phyloP scores from a whole-genome alignment of 2,329 filamentous ascomycete species.

The Dryadomyces quercus-mongolicae region DNA sequence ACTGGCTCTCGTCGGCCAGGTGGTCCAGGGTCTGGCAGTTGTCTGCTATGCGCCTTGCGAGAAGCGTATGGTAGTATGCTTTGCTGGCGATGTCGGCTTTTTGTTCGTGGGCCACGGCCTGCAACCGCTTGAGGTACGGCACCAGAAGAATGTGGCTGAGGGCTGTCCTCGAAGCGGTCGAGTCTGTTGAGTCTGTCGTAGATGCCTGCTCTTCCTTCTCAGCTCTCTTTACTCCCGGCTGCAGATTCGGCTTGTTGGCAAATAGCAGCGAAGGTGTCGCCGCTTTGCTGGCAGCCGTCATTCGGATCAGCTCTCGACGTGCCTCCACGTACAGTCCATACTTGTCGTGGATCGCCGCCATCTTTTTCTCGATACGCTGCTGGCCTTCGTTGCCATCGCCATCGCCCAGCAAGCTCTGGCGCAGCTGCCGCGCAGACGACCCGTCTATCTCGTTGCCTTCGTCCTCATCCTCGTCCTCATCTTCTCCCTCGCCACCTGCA shows the following conservation, averaged over 20 bases:
- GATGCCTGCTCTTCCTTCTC: not conserved
- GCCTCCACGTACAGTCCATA: conserved; percentile 40
- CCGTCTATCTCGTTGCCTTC: conserved; percentile 6
- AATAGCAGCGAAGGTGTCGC: not conserved
- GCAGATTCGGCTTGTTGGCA: conserved; percentile 18
- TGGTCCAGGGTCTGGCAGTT: conserved; percentile 37
- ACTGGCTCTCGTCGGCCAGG: conserved; percentile 49
- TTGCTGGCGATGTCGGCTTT: conserved; percentile 46
- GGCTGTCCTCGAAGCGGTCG: not conserved
- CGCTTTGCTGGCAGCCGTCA: not conserved
- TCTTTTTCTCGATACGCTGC: conserved; percentile 23
- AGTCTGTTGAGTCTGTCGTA: not conserved
- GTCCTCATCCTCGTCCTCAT: conserved; percentile 16
- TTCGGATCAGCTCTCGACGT: conserved; percentile 33
- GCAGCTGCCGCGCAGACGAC: conserved; percentile 11
- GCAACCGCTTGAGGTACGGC: conserved; percentile 43
- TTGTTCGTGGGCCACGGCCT: conserved; percentile 41
- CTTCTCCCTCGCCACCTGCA: conserved; percentile 27
- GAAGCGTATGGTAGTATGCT: conserved; percentile 36
- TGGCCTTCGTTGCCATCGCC: not conserved
- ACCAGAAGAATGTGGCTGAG: conserved; percentile 31
- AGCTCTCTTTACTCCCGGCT: conserved; percentile 4
- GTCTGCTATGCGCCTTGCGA: conserved; percentile 40
- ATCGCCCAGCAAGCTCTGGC: conserved; percentile 8
- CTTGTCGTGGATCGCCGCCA: conserved; percentile 38